Conservation (phyloP, 176 grass and related monocot species). For the Microstegium vimineum region DNA sequence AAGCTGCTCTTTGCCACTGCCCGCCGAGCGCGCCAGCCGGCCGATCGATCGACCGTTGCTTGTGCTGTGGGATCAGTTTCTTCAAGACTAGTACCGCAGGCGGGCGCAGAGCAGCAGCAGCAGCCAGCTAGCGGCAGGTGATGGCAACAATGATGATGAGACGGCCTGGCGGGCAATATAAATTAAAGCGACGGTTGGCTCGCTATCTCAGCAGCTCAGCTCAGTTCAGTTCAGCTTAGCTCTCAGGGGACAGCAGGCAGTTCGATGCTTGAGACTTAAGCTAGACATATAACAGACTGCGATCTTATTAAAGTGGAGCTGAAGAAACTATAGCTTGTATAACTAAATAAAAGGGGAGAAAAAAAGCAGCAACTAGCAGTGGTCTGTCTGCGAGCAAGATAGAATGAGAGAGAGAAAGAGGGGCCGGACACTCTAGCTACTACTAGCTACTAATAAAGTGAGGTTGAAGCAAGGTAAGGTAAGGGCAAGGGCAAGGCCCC, state of each 20-base stretch:
- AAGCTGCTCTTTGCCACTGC: too few relatives aligned
- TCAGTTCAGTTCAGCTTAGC: not conserved
- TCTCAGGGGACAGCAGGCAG: constrained; percentile 15
- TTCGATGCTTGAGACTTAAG: constrained; percentile 56
- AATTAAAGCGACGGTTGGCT: constrained; percentile 24
- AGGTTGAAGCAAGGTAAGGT: constrained; percentile 66
- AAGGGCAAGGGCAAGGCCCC: constrained; percentile 16
- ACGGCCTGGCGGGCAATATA: constrained; percentile 33
- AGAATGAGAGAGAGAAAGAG: not conserved
- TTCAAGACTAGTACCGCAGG: not conserved
- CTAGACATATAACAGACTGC: constrained; percentile 15
- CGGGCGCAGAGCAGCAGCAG: not conserved
- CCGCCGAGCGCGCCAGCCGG: too few relatives aligned
- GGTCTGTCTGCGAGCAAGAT: not conserved
- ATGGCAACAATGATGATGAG: constrained; percentile 45
- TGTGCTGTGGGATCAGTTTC: not conserved
- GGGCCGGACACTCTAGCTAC: too few relatives aligned
- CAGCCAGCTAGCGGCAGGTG: constrained; percentile 28
- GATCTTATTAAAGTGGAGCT: constrained; percentile 35
- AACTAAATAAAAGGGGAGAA: not conserved
- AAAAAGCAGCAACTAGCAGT: not conserved
- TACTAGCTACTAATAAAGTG: constrained; percentile 45
- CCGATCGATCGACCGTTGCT: not conserved
- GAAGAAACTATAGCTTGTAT: constrained; percentile 1
- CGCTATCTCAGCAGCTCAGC: constrained; percentile 23